These are phyloP conservation scores for Rhodosporidiobolus sp. DNA, from an alignment of 768 basidiomycete species.

Conservation along the genomic window DNA sequence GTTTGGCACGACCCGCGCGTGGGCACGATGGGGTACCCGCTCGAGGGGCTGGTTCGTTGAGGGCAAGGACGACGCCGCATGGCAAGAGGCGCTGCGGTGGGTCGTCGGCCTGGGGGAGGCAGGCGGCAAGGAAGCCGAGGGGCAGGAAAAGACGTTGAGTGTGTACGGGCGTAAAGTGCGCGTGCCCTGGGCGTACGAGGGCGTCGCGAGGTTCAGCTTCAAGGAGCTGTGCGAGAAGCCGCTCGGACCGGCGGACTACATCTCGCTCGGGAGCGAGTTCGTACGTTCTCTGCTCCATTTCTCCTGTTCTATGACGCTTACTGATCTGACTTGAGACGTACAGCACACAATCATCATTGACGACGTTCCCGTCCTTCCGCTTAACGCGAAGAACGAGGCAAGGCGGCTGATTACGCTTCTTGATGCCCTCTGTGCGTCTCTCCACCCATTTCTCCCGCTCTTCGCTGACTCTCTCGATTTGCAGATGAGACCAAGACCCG, in stretches of 20 bases:
- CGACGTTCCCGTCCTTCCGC: slow-evolving; percentile 55
- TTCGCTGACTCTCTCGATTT: slow-evolving; percentile 12
- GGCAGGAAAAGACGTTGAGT: slow-evolving; percentile 44
- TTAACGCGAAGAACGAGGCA: slow-evolving; percentile 61
- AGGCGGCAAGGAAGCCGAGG: slow-evolving; percentile 13
- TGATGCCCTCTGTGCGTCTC: slow-evolving; percentile 59
- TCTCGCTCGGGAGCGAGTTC: slow-evolving; percentile 57
- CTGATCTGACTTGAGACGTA: neutral
- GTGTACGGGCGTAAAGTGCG: slow-evolving; percentile 57
- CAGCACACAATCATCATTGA: slow-evolving; percentile 56
- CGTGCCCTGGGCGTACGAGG: slow-evolving; percentile 53
- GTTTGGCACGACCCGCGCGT: slow-evolving; percentile 31
- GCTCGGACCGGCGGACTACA: slow-evolving; percentile 60
- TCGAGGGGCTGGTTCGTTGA: slow-evolving; percentile 41
- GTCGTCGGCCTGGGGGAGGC: slow-evolving; percentile 18
- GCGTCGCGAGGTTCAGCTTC: slow-evolving; percentile 56
- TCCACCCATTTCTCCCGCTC: slow-evolving; percentile 27
- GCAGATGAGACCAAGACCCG: slow-evolving; percentile 41
- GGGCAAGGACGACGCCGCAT: slow-evolving; percentile 35
- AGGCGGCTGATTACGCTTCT: slow-evolving; percentile 62
- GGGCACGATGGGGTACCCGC: slow-evolving; percentile 36
- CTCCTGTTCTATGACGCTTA: neutral
- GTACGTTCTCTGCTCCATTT: neutral
- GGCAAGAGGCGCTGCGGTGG: slow-evolving; percentile 35
- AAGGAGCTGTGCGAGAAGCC: slow-evolving; percentile 57